phyloP scores from a whole-genome alignment of 148 eudicot genomes.

The Cornus florida region DNA sequence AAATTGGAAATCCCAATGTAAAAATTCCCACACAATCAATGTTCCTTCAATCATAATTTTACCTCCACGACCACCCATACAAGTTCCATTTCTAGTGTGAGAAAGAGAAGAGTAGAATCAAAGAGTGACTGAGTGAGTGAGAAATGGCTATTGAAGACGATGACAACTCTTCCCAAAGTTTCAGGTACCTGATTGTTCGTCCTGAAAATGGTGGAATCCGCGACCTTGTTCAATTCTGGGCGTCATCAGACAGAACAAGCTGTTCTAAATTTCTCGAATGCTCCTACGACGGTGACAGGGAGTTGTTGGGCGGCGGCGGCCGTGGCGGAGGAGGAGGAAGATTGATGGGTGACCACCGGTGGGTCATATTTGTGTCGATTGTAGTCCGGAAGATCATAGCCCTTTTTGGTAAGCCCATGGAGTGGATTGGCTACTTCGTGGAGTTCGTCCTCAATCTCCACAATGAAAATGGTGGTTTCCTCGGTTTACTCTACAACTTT shows the following conservation, averaged over 20 bases:
- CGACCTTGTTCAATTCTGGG: conserved; percentile 49
- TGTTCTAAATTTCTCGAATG: conserved; percentile 46
- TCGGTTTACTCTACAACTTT: conserved; percentile 40
- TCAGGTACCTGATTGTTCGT: conserved; percentile 50
- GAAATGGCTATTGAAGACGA: not conserved
- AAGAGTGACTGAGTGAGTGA: not conserved
- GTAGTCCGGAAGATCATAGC: conserved; percentile 52
- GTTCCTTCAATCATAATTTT: too few species aligned
- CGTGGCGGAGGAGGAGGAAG: not conserved
- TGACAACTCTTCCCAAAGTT: not conserved
- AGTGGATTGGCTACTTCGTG: conserved; percentile 48
- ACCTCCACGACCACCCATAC: too few species aligned
- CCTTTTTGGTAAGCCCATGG: conserved; percentile 58
- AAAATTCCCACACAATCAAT: not conserved
- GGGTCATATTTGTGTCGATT: conserved; percentile 78
- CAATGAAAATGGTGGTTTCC: conserved; percentile 45
- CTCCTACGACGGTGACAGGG: conserved; percentile 14
- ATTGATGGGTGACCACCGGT: conserved; percentile 36
- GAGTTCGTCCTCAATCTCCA: conserved; percentile 74
- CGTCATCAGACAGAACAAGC: conserved; percentile 19
- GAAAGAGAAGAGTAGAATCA: not conserved
- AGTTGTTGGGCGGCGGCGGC: conserved; percentile 20
- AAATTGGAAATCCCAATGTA: not conserved
- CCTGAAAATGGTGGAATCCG: conserved; percentile 50
- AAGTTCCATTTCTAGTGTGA: not conserved